phyloP scores from a whole-genome alignment of 306 rosid species.

The Begonia peltatifolia region DNA sequence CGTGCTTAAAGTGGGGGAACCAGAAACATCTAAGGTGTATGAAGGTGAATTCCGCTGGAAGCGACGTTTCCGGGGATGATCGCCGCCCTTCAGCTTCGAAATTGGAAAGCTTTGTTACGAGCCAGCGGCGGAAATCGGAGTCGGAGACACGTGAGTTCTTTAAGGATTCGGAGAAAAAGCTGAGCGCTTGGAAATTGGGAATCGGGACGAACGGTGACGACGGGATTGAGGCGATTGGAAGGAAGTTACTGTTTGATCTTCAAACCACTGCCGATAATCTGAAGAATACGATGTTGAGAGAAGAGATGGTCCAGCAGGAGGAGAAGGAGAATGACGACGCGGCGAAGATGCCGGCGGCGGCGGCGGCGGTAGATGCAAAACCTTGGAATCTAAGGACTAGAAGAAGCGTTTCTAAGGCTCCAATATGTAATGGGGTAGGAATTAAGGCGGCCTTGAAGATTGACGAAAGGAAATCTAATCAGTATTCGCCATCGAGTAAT shows the following conservation, averaged over 20 bases:
- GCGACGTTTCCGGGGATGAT: constrained; percentile 14
- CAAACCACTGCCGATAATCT: constrained; percentile 60
- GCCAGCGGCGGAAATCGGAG: constrained; percentile 23
- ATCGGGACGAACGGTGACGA: constrained; percentile 25
- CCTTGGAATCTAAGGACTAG: constrained; percentile 80
- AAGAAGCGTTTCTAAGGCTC: constrained; percentile 41
- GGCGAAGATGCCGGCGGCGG: constrained; percentile 4
- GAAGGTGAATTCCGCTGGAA: constrained; percentile 22
- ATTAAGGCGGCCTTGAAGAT: constrained; percentile 33
- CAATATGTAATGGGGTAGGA: constrained; percentile 19
- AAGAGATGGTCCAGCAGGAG: constrained; percentile 19
- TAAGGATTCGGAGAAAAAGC: constrained; percentile 21
- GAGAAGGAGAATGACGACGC: constrained; percentile 2
- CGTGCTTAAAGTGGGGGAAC: constrained; percentile 74
- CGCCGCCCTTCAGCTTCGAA: constrained; percentile 29
- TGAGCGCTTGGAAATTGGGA: constrained; percentile 15
- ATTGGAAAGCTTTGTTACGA: constrained; percentile 15
- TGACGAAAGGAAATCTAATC: constrained; percentile 36
- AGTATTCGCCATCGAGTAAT: constrained; percentile 31
- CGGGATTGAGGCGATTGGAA: constrained; percentile 79
- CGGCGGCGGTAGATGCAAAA: constrained; percentile 15
- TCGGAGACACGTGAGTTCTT: constrained; percentile 11
- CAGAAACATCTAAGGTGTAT: constrained; percentile 57
- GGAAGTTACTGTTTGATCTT: constrained; percentile 75
- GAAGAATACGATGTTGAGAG: constrained; percentile 51